A percentile compares a stretch with the other conserved stretches of the same genome.
Evolutionary conservation across 192 early-diverging fungal species (phyloP).

Genomic region (Rhizoclosmatium sp.): DNA sequence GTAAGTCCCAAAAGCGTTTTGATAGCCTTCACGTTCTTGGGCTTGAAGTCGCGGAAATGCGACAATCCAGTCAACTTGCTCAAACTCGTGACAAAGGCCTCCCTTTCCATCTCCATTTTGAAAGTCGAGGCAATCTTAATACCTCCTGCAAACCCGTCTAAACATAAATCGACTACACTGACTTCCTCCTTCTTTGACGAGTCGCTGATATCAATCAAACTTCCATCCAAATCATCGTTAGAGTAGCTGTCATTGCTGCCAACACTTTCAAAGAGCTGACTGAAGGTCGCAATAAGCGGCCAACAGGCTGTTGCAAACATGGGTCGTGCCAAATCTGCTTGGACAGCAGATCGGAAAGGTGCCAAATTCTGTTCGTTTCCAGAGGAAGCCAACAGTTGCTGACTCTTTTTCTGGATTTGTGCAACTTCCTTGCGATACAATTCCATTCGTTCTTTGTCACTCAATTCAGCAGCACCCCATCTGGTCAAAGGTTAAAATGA

Average conservation of each 20-base stretch:
- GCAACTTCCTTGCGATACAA: conserved; percentile 60
- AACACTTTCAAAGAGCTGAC: conserved; percentile 59
- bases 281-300: conserved; percentile 65
- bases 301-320: conserved; percentile 67
- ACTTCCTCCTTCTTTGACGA: conserved; percentile 41
- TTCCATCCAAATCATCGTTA: background rate
- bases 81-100: conserved; percentile 91
- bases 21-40: conserved; percentile 93
- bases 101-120: conserved; percentile 87
- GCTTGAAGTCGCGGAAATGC: conserved; percentile 83
- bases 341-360: conserved; percentile 51
- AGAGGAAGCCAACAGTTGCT: conserved; percentile 46
- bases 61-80: conserved; percentile 87
- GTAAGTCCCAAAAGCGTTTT: conserved; percentile 84
- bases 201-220: background rate
- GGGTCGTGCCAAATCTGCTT: conserved; percentile 56
- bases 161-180: conserved; percentile 67
- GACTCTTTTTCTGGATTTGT: conserved; percentile 64
- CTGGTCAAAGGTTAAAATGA: conserved; percentile 5
- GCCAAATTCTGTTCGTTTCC: conserved; percentile 14
- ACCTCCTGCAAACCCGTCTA: conserved; percentile 80
- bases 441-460: conserved; percentile 60
- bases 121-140: conserved; percentile 86
- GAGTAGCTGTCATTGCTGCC: conserved; percentile 41
- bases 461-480: conserved; percentile 54